Conservation (phyloP, 2,329 filamentous ascomycete species). For the Epichloe scottii region DNA sequence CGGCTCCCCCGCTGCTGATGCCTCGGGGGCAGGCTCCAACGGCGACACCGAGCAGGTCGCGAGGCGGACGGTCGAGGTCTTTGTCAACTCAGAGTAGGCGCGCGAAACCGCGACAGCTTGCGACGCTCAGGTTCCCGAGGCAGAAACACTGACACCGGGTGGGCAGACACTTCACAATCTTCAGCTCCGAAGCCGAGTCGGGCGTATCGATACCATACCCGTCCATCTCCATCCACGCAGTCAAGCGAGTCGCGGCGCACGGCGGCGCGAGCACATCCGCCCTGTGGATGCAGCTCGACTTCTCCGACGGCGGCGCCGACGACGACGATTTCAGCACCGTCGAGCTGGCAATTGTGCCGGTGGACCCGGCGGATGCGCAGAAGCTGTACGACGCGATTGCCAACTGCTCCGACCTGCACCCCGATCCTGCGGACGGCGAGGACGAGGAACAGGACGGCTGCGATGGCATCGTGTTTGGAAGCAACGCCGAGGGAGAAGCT, state of each 20-base stretch:
- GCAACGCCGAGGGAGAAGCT: slow-evolving; percentile 33
- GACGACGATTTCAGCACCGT: slow-evolving; percentile 55
- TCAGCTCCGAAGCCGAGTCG: slow-evolving; percentile 40
- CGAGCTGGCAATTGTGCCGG: slow-evolving; percentile 55
- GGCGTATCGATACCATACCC: slow-evolving; percentile 64
- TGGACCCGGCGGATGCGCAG: slow-evolving; percentile 15
- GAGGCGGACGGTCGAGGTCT: slow-evolving; percentile 41
- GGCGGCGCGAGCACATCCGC: slow-evolving; percentile 28
- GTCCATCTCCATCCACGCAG: slow-evolving; percentile 61
- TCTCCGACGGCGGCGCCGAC: slow-evolving; percentile 43
- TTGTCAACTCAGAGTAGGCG: slow-evolving; percentile 48
- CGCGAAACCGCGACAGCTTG: too few relatives aligned
- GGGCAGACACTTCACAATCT: slow-evolving; percentile 42
- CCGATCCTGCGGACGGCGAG: slow-evolving; percentile 50
- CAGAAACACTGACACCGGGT: not conserved
- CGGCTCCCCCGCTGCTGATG: slow-evolving; percentile 20
- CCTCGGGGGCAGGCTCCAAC: slow-evolving; percentile 13
- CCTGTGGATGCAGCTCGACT: slow-evolving; percentile 57
- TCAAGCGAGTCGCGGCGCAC: slow-evolving; percentile 42
- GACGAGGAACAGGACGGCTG: slow-evolving; percentile 43
- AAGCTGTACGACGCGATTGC: slow-evolving; percentile 58
- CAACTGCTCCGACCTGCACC: slow-evolving; percentile 63
- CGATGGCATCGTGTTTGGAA: slow-evolving; percentile 46
- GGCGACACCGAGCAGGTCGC: slow-evolving; percentile 23
- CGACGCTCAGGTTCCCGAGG: too few relatives aligned